These are phyloP conservation scores for Suillus subluteus DNA, from an alignment of 768 basidiomycete species.

Conservation along the genomic window DNA sequence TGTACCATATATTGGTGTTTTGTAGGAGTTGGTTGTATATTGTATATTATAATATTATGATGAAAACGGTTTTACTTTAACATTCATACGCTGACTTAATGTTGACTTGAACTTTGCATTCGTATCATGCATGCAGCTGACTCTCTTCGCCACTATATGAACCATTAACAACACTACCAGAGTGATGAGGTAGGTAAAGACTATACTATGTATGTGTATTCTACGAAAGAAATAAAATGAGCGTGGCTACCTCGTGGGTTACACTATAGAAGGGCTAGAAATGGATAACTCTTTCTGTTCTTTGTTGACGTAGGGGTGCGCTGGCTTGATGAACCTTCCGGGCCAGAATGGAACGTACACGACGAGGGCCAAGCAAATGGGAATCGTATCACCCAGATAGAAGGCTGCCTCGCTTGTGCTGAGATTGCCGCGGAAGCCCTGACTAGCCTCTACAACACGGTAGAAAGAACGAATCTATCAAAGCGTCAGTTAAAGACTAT, in stretches of 20 bases:
- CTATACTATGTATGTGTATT: neutral
- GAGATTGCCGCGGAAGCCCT: slow-evolving; percentile 66
- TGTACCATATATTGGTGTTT: neutral
- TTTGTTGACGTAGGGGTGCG: neutral
- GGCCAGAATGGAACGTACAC: slow-evolving; percentile 70
- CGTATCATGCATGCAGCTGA: neutral
- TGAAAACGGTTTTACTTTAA: neutral
- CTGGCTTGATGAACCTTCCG: slow-evolving; percentile 49
- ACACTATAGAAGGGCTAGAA: neutral
- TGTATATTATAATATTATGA: neutral
- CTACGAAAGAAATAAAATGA: neutral
- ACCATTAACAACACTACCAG: neutral
- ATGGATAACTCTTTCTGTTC: neutral
- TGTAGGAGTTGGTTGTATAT: neutral
- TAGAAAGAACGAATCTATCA: slow-evolving; percentile 67
- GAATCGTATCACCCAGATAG: slow-evolving; percentile 69
- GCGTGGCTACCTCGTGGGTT: neutral
- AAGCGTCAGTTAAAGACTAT: neutral
- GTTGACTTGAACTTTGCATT: neutral
- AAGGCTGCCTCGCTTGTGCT: slow-evolving; percentile 64
- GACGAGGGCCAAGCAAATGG: slow-evolving; percentile 60
- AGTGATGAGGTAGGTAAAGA: neutral
- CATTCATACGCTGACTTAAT: neutral
- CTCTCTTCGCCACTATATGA: neutral
- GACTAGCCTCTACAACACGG: slow-evolving; percentile 61